Percentiles rank a stretch among this genome's conserved stretches.
Evolutionary conservation across 2,329 filamentous ascomycete species (phyloP).

Genomic region (Neonectria magnoliae): DNA sequence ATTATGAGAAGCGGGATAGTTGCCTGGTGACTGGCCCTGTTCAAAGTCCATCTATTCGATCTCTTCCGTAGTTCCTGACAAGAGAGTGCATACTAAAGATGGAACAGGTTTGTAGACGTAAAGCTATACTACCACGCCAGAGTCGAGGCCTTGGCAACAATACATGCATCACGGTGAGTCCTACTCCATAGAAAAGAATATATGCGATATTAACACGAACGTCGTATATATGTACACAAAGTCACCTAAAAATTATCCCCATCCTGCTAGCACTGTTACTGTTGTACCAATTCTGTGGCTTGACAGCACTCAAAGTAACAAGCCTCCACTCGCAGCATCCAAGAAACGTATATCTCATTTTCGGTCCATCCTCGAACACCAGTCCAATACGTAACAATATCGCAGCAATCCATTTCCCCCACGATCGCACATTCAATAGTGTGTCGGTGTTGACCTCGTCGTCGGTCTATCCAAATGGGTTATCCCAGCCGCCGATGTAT

Average conservation of each 20-base stretch:
- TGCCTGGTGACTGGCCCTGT: background rate
- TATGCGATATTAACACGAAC: background rate
- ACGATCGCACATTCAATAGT: too few relatives aligned
- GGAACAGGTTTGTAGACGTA: background rate
- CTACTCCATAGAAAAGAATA: background rate
- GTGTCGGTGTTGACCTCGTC: background rate
- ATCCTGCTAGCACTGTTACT: background rate
- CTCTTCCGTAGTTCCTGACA: background rate
- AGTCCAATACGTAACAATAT: background rate
- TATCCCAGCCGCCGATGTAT: background rate
- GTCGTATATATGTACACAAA: background rate
- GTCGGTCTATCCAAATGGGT: background rate
- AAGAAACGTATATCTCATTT: background rate
- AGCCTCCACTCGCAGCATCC: background rate
- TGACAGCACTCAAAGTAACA: background rate
- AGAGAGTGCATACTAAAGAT: background rate
- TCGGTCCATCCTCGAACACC: background rate
- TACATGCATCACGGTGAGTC: background rate
- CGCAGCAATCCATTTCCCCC: background rate
- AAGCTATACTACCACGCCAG: background rate
- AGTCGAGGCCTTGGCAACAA: background rate
- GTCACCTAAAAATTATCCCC: background rate
- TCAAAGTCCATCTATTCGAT: background rate
- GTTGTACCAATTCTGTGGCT: background rate
- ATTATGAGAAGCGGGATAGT: background rate